These are phyloP conservation scores for Paxillus involutus DNA, from an alignment of 768 basidiomycete genomes.

Conservation along the genomic window DNA sequence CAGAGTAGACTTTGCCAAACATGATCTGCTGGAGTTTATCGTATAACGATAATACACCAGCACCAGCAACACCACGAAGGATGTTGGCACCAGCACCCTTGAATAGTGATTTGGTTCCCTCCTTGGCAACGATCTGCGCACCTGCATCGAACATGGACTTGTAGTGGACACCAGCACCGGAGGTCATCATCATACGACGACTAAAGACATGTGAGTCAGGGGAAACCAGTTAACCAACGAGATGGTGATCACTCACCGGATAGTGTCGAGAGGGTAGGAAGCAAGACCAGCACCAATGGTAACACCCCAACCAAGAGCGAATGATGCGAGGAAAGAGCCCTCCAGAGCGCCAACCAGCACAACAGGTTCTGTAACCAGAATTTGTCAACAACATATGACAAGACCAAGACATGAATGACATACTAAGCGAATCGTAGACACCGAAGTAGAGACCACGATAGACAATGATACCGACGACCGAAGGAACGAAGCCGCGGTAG, in stretches of 20 bases:
- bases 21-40: constrained; percentile 96
- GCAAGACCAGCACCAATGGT: constrained; percentile 99
- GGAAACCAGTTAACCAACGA: neutral
- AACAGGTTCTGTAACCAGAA: constrained; percentile 71
- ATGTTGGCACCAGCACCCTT: constrained; percentile 98
- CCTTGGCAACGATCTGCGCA: constrained; percentile 91
- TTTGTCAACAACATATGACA: constrained; percentile 25
- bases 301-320: constrained; percentile 97
- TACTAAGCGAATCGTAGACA: constrained; percentile 93
- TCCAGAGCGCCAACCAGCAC: constrained; percentile 94
- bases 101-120: constrained; percentile 94
- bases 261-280: constrained; percentile 92
- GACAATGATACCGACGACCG: constrained; percentile 98
- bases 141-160: constrained; percentile 99
- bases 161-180: constrained; percentile 93
- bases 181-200: constrained; percentile 99
- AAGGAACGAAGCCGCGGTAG: constrained; percentile 99
- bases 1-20: constrained; percentile 99
- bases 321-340: constrained; percentile 97
- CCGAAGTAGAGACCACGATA: constrained; percentile 99
- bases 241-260: constrained; percentile 49
- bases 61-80: constrained; percentile 99
- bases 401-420: constrained; percentile 35
- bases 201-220: constrained; percentile 44
- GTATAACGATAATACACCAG: constrained; percentile 98